Percentiles rank a stretch among this genome's conserved stretches.
phyloP scores from a whole-genome alignment of 2,329 filamentous ascomycete genomes.

The Trichoderma aggressivum region DNA sequence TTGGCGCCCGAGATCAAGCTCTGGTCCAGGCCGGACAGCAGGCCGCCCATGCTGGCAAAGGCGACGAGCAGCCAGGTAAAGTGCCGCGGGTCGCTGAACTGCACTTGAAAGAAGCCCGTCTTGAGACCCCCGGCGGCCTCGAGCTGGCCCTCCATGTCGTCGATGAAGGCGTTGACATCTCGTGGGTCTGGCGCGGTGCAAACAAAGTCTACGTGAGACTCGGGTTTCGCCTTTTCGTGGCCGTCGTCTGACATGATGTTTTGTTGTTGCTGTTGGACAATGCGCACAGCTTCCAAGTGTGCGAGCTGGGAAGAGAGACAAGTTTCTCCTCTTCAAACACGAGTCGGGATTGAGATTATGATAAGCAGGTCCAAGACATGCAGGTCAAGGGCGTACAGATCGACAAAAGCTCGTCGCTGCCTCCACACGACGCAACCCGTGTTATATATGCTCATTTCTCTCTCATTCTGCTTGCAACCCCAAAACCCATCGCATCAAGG shows the following conservation, averaged over 20 bases:
- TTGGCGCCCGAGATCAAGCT: slow-evolving; percentile 70
- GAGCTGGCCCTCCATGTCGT: slow-evolving; percentile 42
- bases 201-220: slow-evolving; percentile 37
- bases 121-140: slow-evolving; percentile 32
- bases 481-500: background rate
- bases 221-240: slow-evolving; percentile 30
- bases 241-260: slow-evolving; percentile 18
- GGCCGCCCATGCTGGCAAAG: slow-evolving; percentile 72
- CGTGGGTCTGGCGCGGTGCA: slow-evolving; percentile 28
- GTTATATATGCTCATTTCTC: background rate
- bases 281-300: background rate
- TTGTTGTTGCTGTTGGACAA: background rate
- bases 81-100: slow-evolving; percentile 58
- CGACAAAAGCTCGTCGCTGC: background rate
- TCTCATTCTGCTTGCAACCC: background rate
- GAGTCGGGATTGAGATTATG: background rate
- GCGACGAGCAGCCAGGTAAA: slow-evolving; percentile 67
- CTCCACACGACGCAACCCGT: background rate
- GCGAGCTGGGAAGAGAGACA: background rate
- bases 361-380: slow-evolving; percentile 2
- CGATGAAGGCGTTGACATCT: slow-evolving; percentile 40
- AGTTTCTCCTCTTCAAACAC: background rate
- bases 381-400: slow-evolving; percentile 10
- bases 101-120: slow-evolving; percentile 49
- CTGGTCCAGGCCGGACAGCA: slow-evolving; percentile 70